Conservation (phyloP, 2,329 filamentous ascomycete species). For the Coleophoma eucalyptorum region DNA sequence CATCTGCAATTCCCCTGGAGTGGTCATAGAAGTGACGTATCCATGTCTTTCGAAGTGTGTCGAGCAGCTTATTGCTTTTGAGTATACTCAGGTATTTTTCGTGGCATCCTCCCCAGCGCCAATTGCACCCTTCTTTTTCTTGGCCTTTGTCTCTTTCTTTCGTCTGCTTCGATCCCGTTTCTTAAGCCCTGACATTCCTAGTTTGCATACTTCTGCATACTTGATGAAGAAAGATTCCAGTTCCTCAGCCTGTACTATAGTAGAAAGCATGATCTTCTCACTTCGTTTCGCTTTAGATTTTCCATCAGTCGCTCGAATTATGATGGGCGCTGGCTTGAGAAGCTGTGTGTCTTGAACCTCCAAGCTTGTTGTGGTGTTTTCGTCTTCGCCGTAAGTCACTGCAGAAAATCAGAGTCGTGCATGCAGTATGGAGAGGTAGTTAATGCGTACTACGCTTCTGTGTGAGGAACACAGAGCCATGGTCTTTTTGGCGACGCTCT, state of each 20-base stretch:
- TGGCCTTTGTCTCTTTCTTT: constrained; percentile 74
- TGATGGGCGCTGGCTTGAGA: constrained; percentile 60
- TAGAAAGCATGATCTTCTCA: constrained; percentile 72
- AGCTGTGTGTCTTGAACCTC: constrained; percentile 58
- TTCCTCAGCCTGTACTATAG: constrained; percentile 71
- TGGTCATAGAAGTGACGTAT: too few relatives aligned
- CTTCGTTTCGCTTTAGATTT: constrained; percentile 47
- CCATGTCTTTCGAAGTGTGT: too few relatives aligned
- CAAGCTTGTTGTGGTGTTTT: constrained; percentile 38
- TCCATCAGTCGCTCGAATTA: constrained; percentile 83
- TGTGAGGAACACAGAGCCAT: constrained; percentile 70
- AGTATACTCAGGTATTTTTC: constrained; percentile 3
- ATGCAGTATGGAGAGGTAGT: constrained; percentile 2
- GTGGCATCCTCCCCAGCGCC: constrained; percentile 16
- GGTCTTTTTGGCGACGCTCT: constrained; percentile 61
- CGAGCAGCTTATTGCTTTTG: too few relatives aligned
- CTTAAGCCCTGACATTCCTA: constrained; percentile 84
- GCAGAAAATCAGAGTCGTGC: constrained; percentile 5
- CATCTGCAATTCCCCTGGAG: too few relatives aligned
- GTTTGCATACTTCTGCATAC: constrained; percentile 90
- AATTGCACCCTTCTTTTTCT: constrained; percentile 39
- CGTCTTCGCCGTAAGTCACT: constrained; percentile 23
- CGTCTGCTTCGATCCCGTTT: constrained; percentile 88
- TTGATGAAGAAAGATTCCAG: constrained; percentile 76
- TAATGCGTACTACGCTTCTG: constrained; percentile 66